Conservation (phyloP, 2,329 filamentous ascomycete genomes). For the Thyridium curvatum region DNA sequence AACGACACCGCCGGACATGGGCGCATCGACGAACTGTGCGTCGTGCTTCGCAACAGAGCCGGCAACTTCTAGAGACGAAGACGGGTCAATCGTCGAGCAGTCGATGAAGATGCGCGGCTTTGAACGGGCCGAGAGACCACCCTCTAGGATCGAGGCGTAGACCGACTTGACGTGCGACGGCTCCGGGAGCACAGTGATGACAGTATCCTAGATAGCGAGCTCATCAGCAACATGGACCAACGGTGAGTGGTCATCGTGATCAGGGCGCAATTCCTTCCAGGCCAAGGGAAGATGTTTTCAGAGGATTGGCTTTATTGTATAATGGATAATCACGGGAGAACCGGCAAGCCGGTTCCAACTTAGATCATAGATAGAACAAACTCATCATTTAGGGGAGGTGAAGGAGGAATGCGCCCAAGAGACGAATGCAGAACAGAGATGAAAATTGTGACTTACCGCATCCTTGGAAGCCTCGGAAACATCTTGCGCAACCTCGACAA, state of each 20-base stretch:
- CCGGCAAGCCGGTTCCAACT: constrained; percentile 57
- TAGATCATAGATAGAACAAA: constrained; percentile 59
- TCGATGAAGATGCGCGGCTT: constrained; percentile 81
- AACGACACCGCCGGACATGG: constrained; percentile 94
- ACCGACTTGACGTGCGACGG: constrained; percentile 81
- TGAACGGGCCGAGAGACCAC: constrained; percentile 36
- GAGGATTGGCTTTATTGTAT: constrained; percentile 68
- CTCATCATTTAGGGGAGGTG: constrained; percentile 17
- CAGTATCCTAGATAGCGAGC: constrained; percentile 56
- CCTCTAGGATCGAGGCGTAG: constrained; percentile 67
- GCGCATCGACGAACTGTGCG: constrained; percentile 80
- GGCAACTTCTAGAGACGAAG: constrained; percentile 74
- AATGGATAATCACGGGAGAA: constrained; percentile 55
- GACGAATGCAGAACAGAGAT: neutral
- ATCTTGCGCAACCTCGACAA: constrained; percentile 35
- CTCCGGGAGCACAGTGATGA: constrained; percentile 86
- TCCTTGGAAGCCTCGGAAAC: constrained; percentile 43
- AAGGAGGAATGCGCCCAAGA: neutral
- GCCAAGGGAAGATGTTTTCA: constrained; percentile 34
- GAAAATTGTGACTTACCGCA: constrained; percentile 35
- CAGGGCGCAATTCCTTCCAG: constrained; percentile 6
- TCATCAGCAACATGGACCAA: constrained; percentile 4
- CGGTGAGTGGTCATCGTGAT: constrained; percentile 5
- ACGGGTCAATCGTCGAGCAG: constrained; percentile 92
- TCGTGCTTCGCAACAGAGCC: constrained; percentile 51